phyloP scores from a whole-genome alignment of 2,329 filamentous ascomycete species.

The Botrytis squamosa region DNA sequence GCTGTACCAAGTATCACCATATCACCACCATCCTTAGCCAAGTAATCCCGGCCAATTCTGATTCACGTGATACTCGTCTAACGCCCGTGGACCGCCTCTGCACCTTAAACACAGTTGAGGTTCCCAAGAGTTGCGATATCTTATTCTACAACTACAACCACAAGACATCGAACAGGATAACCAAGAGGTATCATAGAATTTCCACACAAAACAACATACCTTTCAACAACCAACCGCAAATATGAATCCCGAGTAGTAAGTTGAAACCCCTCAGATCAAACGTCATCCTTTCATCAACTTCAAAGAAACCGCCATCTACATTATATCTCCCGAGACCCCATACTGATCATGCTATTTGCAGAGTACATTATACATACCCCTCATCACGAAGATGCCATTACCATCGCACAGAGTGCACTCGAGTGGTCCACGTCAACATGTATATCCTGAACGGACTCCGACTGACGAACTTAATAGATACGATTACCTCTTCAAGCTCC shows the following conservation, averaged over 20 bases:
- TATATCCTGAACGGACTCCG: constrained; percentile 11
- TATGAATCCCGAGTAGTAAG: constrained; percentile 94
- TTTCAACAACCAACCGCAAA: constrained; percentile 42
- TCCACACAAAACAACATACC: background rate
- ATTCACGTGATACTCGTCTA: constrained; percentile 22
- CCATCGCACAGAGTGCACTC: background rate
- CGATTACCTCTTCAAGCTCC: constrained; percentile 99
- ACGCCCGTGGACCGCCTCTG: constrained; percentile 22
- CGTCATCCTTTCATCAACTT: constrained; percentile 21
- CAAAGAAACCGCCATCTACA: constrained; percentile 22
- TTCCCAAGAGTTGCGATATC: constrained; percentile 16
- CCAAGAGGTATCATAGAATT: constrained; percentile 9
- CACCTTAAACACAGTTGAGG: constrained; percentile 23
- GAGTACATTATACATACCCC: constrained; percentile 8
- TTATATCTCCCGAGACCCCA: background rate
- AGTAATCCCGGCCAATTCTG: background rate
- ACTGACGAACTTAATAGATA: constrained; percentile 63
- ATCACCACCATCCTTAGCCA: background rate
- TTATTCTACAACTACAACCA: constrained; percentile 15
- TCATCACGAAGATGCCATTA: constrained; percentile 7
- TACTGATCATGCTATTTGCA: constrained; percentile 15
- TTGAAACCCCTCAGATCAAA: constrained; percentile 35
- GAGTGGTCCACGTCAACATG: constrained; percentile 21
- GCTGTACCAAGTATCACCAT: background rate
- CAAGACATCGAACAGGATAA: constrained; percentile 17